phyloP scores from a whole-genome alignment of 441 rosid genomes.

The Breynia disticha region DNA sequence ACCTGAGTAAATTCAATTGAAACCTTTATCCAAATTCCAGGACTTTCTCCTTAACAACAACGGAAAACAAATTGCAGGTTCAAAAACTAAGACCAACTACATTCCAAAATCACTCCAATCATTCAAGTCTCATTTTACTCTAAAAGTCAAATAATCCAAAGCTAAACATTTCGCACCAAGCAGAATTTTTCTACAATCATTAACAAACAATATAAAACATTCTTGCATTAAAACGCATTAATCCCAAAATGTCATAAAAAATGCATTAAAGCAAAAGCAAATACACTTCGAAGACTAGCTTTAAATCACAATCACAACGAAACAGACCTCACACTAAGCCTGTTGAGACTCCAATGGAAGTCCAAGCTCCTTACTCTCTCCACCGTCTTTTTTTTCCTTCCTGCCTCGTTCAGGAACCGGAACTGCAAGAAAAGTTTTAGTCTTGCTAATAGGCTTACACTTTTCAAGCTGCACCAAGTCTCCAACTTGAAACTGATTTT shows the following conservation, averaged over 20 bases:
- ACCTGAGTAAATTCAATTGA: not conserved
- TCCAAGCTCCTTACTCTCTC: conserved; percentile 38
- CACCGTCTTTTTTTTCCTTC: conserved; percentile 18
- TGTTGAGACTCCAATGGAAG: conserved; percentile 54
- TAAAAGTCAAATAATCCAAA: not conserved
- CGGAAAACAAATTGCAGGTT: not conserved
- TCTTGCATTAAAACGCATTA: conserved; percentile 5
- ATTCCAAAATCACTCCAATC: not conserved
- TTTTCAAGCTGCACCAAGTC: conserved; percentile 61
- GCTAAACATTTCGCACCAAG: not conserved
- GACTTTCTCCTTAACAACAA: not conserved
- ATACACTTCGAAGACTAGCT: conserved; percentile 1
- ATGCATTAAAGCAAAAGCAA: conserved; percentile 1
- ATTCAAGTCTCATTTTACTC: not conserved
- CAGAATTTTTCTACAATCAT: not conserved
- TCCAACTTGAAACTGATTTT: conserved; percentile 63
- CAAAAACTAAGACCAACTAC: not conserved
- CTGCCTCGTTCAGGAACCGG: conserved; percentile 27
- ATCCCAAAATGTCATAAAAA: conserved; percentile 7
- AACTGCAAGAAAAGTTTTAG: conserved; percentile 51
- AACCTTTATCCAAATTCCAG: not conserved
- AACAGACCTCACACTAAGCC: conserved; percentile 15
- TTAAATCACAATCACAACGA: conserved; percentile 6
- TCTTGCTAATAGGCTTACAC: conserved; percentile 75
- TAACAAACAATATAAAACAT: not conserved